Conservation (phyloP, 2,329 filamentous ascomycete species). For the Cyanodermella asteris region DNA sequence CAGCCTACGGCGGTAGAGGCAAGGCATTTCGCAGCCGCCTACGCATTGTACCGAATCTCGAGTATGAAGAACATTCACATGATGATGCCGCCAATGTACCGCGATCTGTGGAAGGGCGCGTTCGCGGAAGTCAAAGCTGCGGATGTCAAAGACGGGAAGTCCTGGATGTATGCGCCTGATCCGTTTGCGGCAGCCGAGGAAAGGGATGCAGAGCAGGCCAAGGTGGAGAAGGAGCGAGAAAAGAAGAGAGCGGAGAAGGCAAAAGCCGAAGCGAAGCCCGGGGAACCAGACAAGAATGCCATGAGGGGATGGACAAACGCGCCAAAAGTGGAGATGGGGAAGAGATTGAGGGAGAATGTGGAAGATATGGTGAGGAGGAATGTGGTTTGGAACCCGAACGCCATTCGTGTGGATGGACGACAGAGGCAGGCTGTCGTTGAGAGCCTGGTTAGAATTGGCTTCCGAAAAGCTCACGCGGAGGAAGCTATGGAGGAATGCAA, state of each 20-base stretch:
- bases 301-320: conserved; percentile 64
- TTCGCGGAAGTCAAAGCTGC: conserved; percentile 64
- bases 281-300: conserved; percentile 16
- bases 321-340: conserved; percentile 84
- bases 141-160: conserved; percentile 54
- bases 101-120: conserved; percentile 70
- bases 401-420: conserved; percentile 37
- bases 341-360: conserved; percentile 53
- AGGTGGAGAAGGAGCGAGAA: conserved; percentile 56
- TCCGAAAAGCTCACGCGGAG: conserved; percentile 70
- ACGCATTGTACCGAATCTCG: conserved; percentile 73
- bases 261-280: conserved; percentile 25
- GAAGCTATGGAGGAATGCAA: conserved; percentile 77
- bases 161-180: conserved; percentile 88
- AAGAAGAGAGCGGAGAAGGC: conserved; percentile 28
- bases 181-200: conserved; percentile 68
- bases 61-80: conserved; percentile 93
- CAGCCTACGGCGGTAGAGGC: conserved; percentile 73
- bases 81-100: conserved; percentile 78
- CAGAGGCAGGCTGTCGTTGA: conserved; percentile 41
- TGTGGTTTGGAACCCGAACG: conserved; percentile 72
- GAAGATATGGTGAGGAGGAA: conserved; percentile 59
- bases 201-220: conserved; percentile 53
- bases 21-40: conserved; percentile 79
- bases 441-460: conserved; percentile 59